Conservation (phyloP, 352 stramenopile species). For the Albugo candida region DNA sequence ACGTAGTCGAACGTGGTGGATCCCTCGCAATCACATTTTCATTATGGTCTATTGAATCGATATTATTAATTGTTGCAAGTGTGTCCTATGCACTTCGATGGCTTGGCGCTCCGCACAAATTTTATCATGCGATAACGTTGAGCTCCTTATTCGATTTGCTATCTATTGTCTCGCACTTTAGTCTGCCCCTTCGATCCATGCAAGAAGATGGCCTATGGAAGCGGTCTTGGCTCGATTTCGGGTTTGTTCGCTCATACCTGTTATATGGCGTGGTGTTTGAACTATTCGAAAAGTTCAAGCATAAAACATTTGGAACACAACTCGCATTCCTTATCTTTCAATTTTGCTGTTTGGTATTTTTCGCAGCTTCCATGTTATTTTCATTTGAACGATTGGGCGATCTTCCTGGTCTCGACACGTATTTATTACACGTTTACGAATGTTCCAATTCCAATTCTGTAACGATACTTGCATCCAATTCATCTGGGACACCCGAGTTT, state of each 20-base stretch:
- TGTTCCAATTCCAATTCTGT: conserved; percentile 34
- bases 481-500: conserved; percentile 22
- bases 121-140: conserved; percentile 34
- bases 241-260: conserved; percentile 72
- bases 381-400: conserved; percentile 72
- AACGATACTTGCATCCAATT: conserved; percentile 31
- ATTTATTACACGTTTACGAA: conserved; percentile 73
- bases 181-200: conserved; percentile 29
- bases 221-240: conserved; percentile 78
- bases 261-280: conserved; percentile 59
- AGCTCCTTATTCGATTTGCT: conserved; percentile 67
- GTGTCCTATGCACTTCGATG: conserved; percentile 56
- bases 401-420: conserved; percentile 60
- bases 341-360: conserved; percentile 55
- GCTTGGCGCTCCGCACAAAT: conserved; percentile 72
- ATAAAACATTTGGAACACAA: conserved; percentile 68
- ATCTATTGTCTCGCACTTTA: conserved; percentile 67
- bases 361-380: conserved; percentile 63
- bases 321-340: conserved; percentile 67
- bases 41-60: conserved; percentile 64
- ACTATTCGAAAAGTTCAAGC: conserved; percentile 41
- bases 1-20: conserved; percentile 44
- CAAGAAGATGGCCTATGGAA: conserved; percentile 8
- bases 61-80: conserved; percentile 45
- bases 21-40: conserved; percentile 49